phyloP scores from a whole-genome alignment of 139 green algal genomes.

The Coelastrella sp. region DNA sequence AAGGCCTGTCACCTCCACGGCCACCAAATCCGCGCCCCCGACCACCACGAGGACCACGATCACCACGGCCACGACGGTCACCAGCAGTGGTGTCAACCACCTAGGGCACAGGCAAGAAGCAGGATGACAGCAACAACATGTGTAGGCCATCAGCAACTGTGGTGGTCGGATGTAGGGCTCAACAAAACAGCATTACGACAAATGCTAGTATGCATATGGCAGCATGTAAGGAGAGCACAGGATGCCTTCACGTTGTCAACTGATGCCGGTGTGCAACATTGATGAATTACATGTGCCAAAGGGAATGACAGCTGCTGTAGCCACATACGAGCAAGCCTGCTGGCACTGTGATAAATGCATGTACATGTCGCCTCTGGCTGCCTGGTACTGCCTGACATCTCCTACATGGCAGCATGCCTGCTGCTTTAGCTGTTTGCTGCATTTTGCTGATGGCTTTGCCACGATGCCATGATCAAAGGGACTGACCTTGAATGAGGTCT shows the following conservation, averaged over 20 bases:
- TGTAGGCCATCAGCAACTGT: not conserved
- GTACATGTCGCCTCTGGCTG: no score
- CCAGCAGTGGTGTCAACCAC: slow-evolving; percentile 2
- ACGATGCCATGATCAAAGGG: not conserved
- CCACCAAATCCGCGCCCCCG: slow-evolving; percentile 19
- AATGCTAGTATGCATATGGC: no score
- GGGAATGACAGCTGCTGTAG: no score
- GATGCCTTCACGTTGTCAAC: no score
- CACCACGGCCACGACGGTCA: slow-evolving; percentile 38
- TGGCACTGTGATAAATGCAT: no score
- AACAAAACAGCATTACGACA: no score
- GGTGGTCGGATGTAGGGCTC: not conserved
- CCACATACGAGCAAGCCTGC: no score
- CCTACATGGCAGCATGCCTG: no score
- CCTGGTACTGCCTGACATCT: no score
- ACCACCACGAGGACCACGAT: slow-evolving; percentile 31
- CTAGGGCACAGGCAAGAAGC: not conserved
- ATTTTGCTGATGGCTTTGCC: not conserved
- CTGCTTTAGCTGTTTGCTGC: not conserved
- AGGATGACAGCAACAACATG: not conserved
- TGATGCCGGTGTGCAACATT: no score
- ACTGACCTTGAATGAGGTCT: slow-evolving; percentile 57
- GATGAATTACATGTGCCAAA: no score
- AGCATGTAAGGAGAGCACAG: no score
- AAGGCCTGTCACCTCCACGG: not conserved